These are phyloP conservation scores for Pezicula carpinea DNA, from an alignment of 2,329 filamentous ascomycete species.

Conservation along the genomic window DNA sequence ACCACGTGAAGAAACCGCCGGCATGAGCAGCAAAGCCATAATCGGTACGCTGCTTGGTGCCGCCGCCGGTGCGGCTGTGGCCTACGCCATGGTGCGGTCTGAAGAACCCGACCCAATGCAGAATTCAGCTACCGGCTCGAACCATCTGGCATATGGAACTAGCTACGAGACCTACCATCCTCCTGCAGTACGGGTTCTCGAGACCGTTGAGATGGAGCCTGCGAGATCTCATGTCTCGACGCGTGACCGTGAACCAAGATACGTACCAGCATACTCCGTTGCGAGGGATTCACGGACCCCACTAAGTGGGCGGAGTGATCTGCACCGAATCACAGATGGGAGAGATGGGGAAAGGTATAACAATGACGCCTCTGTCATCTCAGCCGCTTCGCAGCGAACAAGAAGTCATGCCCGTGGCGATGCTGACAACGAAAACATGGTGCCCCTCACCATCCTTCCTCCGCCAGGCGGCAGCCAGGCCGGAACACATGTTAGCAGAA, in stretches of 20 bases:
- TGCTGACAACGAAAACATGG: too few relatives aligned
- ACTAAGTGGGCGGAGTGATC: not conserved
- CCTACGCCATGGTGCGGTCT: conserved; percentile 67
- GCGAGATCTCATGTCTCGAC: conserved; percentile 6
- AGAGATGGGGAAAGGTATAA: not conserved
- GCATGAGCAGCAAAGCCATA: conserved; percentile 56
- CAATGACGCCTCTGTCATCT: not conserved
- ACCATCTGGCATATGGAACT: not conserved
- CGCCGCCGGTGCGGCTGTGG: conserved; percentile 70
- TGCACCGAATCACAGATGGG: not conserved
- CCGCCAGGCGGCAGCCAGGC: too few relatives aligned
- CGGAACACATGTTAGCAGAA: too few relatives aligned
- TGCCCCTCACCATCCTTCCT: too few relatives aligned
- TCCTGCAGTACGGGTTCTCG: not conserved
- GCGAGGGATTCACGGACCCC: not conserved
- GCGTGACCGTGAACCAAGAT: not conserved
- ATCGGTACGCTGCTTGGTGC: conserved; percentile 75
- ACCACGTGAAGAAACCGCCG: conserved; percentile 4
- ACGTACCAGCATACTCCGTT: not conserved
- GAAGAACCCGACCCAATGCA: conserved; percentile 33
- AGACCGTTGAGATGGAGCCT: not conserved
- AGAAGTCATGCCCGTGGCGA: too few relatives aligned
- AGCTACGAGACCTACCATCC: not conserved
- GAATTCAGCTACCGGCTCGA: not conserved
- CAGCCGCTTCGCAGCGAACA: not conserved